These are phyloP conservation scores for Saxispiralis lemnorum DNA, from an alignment of 495 filamentous ascomycete species.

Conservation along the genomic window DNA sequence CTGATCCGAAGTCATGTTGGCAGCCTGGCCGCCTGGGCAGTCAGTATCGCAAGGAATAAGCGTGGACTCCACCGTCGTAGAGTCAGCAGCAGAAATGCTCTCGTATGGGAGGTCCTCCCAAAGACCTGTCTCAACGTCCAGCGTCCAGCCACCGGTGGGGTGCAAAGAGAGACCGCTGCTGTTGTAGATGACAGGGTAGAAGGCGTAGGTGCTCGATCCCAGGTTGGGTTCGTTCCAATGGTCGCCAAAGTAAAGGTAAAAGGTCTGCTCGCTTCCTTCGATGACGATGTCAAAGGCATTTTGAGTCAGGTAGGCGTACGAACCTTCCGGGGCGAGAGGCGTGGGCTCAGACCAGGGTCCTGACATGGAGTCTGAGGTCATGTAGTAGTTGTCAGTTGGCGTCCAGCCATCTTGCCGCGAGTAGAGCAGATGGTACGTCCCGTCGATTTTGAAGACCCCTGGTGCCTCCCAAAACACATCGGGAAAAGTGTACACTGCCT, in stretches of 20 bases:
- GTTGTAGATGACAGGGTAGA: not conserved
- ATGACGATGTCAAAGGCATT: conserved; percentile 7
- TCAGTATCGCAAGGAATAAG: not conserved
- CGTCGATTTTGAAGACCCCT: conserved; percentile 5
- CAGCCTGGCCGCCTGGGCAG: not conserved
- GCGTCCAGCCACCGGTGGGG: not conserved
- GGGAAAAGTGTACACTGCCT: not conserved
- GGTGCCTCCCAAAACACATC: conserved; percentile 2
- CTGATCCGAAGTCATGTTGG: not conserved
- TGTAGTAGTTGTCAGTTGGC: conserved; percentile 5
- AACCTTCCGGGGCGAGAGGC: conserved; percentile 1
- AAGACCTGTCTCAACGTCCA: not conserved
- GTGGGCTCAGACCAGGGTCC: conserved; percentile 5
- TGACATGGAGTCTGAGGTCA: conserved; percentile 1
- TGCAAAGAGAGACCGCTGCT: not conserved
- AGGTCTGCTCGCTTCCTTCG: not conserved
- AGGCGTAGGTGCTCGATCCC: not conserved
- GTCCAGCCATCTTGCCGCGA: conserved; percentile 5
- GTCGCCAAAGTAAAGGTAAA: conserved; percentile 8
- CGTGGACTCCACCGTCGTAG: not conserved
- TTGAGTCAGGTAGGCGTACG: conserved; percentile 6
- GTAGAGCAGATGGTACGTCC: conserved; percentile 1
- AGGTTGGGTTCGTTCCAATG: conserved; percentile 1
- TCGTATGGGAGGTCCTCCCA: not conserved
- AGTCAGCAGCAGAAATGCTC: not conserved